phyloP scores from a whole-genome alignment of 164 flowering plant genomes.

The Magnolia sinica region DNA sequence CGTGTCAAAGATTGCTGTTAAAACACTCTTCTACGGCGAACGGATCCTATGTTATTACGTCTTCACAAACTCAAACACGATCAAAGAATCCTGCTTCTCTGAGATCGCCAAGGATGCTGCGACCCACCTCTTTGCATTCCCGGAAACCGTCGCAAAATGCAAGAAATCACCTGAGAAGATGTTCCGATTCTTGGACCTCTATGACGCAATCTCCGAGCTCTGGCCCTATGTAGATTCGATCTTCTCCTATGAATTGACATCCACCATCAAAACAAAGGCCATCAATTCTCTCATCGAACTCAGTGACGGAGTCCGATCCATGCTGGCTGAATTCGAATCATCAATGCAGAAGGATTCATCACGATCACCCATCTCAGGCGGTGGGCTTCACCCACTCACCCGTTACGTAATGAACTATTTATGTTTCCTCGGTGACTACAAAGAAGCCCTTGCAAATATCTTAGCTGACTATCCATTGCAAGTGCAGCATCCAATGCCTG shows the following conservation, averaged over 20 bases:
- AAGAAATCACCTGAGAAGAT: constrained; percentile 57
- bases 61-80: constrained; percentile 41
- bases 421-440: constrained; percentile 47
- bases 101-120: constrained; percentile 58
- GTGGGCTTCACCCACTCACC: constrained; percentile 56
- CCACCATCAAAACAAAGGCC: constrained; percentile 44
- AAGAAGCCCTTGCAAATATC: constrained; percentile 39
- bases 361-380: constrained; percentile 34
- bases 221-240: constrained; percentile 58
- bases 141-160: constrained; percentile 40
- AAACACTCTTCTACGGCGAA: constrained; percentile 58
- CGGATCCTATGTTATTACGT: constrained; percentile 61
- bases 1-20: constrained; percentile 45
- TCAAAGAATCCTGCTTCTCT: constrained; percentile 55
- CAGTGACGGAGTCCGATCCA: constrained; percentile 35
- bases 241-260: constrained; percentile 51
- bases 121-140: constrained; percentile 40
- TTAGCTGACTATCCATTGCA: constrained; percentile 32
- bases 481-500: constrained; percentile 17
- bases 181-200: constrained; percentile 56
- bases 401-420: constrained; percentile 48
- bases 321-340: constrained; percentile 48
- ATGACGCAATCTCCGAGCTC: constrained; percentile 38
- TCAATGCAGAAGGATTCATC: constrained; percentile 50
- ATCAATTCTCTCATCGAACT: constrained; percentile 34